Evolutionary conservation across 1,139 yeast species (phyloP), one percentile per base, ranked within the genome.

Genomic region (Yarrowia galli): DNA sequence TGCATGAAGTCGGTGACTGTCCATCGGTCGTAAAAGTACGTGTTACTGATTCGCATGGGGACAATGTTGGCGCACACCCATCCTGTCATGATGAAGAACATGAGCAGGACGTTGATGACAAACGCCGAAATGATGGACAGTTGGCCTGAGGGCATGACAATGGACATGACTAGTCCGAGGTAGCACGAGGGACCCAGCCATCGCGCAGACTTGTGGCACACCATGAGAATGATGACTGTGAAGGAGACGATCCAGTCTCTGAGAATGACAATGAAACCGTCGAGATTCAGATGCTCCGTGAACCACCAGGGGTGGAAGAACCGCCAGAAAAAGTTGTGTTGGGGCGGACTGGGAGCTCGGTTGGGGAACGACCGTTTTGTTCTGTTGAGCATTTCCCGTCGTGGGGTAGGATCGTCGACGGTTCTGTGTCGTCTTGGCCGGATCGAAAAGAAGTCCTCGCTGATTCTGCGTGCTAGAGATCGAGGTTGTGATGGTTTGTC

Each of bases 241-340:
- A 45, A 46, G 8, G 46, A n/a, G 13, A 12, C 35, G 12, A 61
- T 22, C 66, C 66, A 61, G 38, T 46, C 46, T 22, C 66, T 4
- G 16, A 61, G 35, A 48, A 48, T 25, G 38, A 61, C 56, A 18
- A 46, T 25, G 25, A 61, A 61, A 18, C 56, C 54, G 10, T 46
- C 25, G 25, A 13, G 18, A 25, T 61, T 25, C 16, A 61, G 56
- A 15, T 61, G 43, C 1, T 61, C 56, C 2, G 56, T 46, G 45
- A 61, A 46, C 66, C 66, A 61, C 56, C 66, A 48, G 1, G 66
- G 66, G 28, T 48, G 66, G 18, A 61, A 28, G 15, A 61, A 58
- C 8, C 66, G 43, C 36, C 49, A 38, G 36, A 40, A 46, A n/a
- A 16, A 61, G 38, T 51, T 32, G 38, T 46, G 43, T 7, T 22